These are phyloP conservation scores for Neurospora sp. DNA, from an alignment of 495 filamentous ascomycete genomes.

Conservation along the genomic window DNA sequence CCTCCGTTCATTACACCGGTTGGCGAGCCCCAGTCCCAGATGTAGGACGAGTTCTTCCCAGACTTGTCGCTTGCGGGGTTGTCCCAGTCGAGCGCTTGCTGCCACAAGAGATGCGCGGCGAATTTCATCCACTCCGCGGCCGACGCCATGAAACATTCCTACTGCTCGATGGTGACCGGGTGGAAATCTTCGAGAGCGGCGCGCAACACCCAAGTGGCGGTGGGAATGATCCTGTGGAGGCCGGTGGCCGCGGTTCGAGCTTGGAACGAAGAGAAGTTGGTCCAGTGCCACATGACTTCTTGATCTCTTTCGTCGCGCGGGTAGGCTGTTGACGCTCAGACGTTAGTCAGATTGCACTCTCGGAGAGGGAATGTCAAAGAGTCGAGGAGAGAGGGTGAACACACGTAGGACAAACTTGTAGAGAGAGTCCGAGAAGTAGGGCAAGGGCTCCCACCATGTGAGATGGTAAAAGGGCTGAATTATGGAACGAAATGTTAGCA, in stretches of 20 bases:
- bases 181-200: conserved; percentile 1
- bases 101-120: background rate
- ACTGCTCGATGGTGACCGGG: background rate
- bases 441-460: background rate
- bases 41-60: background rate
- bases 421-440: background rate
- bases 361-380: background rate
- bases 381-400: background rate
- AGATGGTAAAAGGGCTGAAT: background rate
- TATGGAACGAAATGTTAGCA: background rate
- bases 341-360: background rate
- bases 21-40: background rate
- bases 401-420: background rate
- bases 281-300: background rate
- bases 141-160: background rate
- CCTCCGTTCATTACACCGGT: background rate
- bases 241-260: background rate
- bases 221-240: background rate
- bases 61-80: background rate
- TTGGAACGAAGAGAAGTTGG: background rate
- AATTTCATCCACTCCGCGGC: background rate
- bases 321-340: background rate
- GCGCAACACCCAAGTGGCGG: background rate
- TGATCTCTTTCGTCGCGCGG: background rate
- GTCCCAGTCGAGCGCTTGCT: background rate